A percentile compares a stretch with the other conserved stretches of the same genome.
These are phyloP conservation scores for Colletotrichum sp. DNA, from an alignment of 2,329 filamentous ascomycete genomes.

Conservation along the genomic window DNA sequence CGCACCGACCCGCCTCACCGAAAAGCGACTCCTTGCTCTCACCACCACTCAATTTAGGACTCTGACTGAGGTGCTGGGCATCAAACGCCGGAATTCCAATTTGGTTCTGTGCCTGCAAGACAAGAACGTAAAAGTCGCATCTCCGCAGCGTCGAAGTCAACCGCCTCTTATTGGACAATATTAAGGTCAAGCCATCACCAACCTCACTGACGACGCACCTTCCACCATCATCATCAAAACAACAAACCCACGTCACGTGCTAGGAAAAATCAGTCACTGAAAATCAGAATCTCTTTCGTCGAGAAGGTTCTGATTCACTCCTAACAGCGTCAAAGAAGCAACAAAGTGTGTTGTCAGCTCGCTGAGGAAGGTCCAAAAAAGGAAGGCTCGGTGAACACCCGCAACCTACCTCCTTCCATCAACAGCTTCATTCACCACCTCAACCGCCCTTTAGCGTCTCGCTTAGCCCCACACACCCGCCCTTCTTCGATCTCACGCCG, in stretches of 20 bases:
- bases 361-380: neutral
- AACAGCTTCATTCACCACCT: constrained; percentile 7
- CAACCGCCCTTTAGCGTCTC: neutral
- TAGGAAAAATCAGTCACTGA: neutral
- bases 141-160: neutral
- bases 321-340: neutral
- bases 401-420: constrained; percentile 4
- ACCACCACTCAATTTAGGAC: neutral
- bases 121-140: neutral
- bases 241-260: neutral
- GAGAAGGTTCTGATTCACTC: neutral
- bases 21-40: neutral
- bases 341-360: neutral
- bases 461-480: neutral
- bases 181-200: neutral
- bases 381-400: neutral
- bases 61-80: neutral
- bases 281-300: neutral
- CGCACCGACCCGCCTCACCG: neutral
- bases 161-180: neutral
- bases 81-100: neutral
- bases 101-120: neutral
- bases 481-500: neutral
- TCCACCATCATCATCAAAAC: neutral
- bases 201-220: neutral